These are phyloP conservation scores for Oryza nivara DNA, from an alignment of 176 grass and related monocot species.

Conservation along the genomic window DNA sequence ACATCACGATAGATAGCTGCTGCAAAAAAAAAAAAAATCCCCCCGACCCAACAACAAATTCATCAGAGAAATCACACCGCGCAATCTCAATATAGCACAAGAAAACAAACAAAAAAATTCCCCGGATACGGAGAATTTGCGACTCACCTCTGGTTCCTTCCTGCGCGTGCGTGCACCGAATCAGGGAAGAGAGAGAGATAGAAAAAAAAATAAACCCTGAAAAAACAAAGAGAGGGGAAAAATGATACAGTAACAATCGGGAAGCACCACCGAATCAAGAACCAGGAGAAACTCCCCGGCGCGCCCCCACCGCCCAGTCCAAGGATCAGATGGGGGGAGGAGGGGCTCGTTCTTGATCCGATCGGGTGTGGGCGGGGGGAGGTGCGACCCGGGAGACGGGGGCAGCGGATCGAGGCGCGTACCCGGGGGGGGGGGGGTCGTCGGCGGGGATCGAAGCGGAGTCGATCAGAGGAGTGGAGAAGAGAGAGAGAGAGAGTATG, in stretches of 20 bases:
- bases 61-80: background rate
- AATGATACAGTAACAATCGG: slow-evolving; percentile 2
- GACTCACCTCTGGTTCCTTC: slow-evolving; percentile 33
- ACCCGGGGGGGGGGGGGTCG: slow-evolving; percentile 41
- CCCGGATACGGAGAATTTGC: slow-evolving; percentile 24
- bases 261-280: slow-evolving; percentile 33
- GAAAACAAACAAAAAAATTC: slow-evolving; percentile 13
- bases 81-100: background rate
- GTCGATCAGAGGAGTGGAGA: slow-evolving; percentile 47
- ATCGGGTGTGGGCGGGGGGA: slow-evolving; percentile 9
- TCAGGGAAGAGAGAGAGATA: background rate
- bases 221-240: slow-evolving; percentile 37
- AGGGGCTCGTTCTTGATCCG: slow-evolving; percentile 31
- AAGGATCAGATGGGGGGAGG: slow-evolving; percentile 26
- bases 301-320: background rate
- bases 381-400: background rate
- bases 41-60: background rate
- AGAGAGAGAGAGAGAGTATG: slow-evolving; percentile 20
- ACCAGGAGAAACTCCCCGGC: background rate
- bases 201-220: slow-evolving; percentile 25
- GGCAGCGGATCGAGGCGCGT: slow-evolving; percentile 45
- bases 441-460: slow-evolving; percentile 35
- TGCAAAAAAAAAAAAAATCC: too few relatives aligned
- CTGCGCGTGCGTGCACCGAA: background rate
- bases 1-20: slow-evolving; percentile 31